Conservation (phyloP, 2,329 filamentous ascomycete species). For the Ophiostoma tasmaniense region DNA sequence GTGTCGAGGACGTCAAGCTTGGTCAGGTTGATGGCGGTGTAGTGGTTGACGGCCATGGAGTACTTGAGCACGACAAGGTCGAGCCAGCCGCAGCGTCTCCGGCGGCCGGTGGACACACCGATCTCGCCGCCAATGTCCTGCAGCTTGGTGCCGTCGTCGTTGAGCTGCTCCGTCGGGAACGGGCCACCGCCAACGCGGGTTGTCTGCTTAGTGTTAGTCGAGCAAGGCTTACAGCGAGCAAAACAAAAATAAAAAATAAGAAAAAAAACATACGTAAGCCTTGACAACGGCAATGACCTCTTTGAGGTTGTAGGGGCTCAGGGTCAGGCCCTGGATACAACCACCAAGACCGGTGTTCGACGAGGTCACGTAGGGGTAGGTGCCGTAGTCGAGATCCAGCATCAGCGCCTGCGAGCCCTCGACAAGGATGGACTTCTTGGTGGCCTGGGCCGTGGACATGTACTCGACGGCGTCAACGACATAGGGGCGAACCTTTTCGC, state of each 20-base stretch:
- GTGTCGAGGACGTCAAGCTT: slow-evolving; percentile 65
- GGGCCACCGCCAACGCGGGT: slow-evolving; percentile 51
- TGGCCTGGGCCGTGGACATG: slow-evolving; percentile 44
- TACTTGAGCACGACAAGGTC: slow-evolving; percentile 64
- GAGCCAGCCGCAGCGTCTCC: slow-evolving; percentile 49
- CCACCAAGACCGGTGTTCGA: slow-evolving; percentile 51
- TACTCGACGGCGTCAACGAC: slow-evolving; percentile 54
- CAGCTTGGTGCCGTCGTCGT: slow-evolving; percentile 31
- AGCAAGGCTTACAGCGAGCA: too few relatives aligned
- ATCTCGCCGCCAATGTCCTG: slow-evolving; percentile 28
- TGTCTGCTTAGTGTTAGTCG: slow-evolving; percentile 29
- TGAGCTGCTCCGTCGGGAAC: slow-evolving; percentile 50
- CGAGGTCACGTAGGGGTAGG: slow-evolving; percentile 52
- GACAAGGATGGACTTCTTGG: slow-evolving; percentile 48
- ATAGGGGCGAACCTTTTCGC: slow-evolving; percentile 48
- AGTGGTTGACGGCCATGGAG: slow-evolving; percentile 38
- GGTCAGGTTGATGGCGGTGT: slow-evolving; percentile 52
- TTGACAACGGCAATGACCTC: slow-evolving; percentile 58
- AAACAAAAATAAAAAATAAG: not conserved
- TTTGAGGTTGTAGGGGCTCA: slow-evolving; percentile 18
- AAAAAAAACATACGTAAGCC: slow-evolving; percentile 36
- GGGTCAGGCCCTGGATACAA: slow-evolving; percentile 29
- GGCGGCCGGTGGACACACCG: slow-evolving; percentile 42
- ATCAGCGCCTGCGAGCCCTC: slow-evolving; percentile 41
- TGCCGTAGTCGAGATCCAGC: slow-evolving; percentile 51